These are phyloP conservation scores for Hamigera avellanea DNA, from an alignment of 495 filamentous ascomycete species.

Conservation along the genomic window DNA sequence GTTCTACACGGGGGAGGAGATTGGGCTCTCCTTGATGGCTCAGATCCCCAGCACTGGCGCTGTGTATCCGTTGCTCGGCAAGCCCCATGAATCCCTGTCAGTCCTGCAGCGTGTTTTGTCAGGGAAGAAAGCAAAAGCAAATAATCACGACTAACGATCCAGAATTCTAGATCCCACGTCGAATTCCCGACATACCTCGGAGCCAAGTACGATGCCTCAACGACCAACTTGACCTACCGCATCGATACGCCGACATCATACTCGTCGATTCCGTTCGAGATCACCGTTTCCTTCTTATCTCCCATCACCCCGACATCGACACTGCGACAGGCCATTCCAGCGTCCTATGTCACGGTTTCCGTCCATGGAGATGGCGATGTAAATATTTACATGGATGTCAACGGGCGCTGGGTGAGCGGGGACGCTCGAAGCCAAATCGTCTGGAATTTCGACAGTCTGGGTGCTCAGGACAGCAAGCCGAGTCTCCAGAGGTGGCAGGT, in stretches of 20 bases:
- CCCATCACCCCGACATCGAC: conserved; percentile 91
- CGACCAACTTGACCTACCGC: conserved; percentile 79
- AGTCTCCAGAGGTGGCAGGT: conserved; percentile 53
- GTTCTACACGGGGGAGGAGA: conserved; percentile 80
- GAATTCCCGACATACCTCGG: conserved; percentile 65
- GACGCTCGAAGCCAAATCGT: conserved; percentile 53
- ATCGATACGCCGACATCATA: conserved; percentile 42
- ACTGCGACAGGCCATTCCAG: conserved; percentile 80
- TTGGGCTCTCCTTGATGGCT: conserved; percentile 75
- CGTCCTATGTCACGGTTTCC: conserved; percentile 69
- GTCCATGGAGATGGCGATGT: conserved; percentile 61
- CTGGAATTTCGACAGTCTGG: conserved; percentile 48
- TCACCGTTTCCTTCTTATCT: conserved; percentile 80
- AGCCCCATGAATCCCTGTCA: conserved; percentile 69
- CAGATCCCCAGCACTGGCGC: conserved; percentile 54
- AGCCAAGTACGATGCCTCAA: conserved; percentile 79
- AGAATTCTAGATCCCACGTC: conserved; percentile 46
- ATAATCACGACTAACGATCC: background rate
- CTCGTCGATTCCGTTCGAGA: conserved; percentile 29
- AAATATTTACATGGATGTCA: conserved; percentile 78
- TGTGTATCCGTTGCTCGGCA: conserved; percentile 81
- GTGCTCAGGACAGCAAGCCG: conserved; percentile 13
- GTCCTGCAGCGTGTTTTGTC: background rate
- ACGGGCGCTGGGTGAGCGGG: conserved; percentile 83
- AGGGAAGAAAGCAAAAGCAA: background rate